Percentiles rank a stretch among this genome's conserved stretches.
Conservation (phyloP, 306 rosid genomes). For the Corylus heterophylla region DNA sequence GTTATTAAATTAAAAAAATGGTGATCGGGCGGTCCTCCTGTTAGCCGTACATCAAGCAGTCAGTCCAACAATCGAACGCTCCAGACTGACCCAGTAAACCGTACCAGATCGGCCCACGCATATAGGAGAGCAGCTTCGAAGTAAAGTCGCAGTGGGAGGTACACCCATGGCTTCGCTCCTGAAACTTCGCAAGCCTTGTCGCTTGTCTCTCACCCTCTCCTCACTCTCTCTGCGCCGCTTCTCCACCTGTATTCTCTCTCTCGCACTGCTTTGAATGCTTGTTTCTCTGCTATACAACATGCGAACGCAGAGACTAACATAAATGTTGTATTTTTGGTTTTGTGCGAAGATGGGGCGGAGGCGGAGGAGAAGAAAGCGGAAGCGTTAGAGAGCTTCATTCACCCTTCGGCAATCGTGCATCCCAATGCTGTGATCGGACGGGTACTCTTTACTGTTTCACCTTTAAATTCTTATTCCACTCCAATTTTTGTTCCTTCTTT, state of each 20-base stretch:
- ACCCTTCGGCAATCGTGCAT: slow-evolving; percentile 72
- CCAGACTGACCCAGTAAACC: too few species aligned
- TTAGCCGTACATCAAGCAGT: too few species aligned
- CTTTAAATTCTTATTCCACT: background rate
- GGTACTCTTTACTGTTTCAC: slow-evolving; percentile 34
- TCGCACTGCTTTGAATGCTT: slow-evolving; percentile 7
- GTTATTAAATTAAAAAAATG: too few species aligned
- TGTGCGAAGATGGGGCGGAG: slow-evolving; percentile 31
- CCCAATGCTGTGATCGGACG: slow-evolving; percentile 70
- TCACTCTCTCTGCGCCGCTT: slow-evolving; percentile 36
- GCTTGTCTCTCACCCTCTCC: slow-evolving; percentile 7
- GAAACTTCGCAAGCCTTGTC: slow-evolving; percentile 31
- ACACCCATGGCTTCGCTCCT: slow-evolving; percentile 42
- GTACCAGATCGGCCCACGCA: too few species aligned
- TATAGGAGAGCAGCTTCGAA: background rate
- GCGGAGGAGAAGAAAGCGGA: slow-evolving; percentile 26
- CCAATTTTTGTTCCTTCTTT: background rate
- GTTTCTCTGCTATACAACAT: background rate
- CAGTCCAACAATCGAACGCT: too few species aligned
- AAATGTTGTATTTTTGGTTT: background rate
- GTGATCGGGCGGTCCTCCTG: too few species aligned
- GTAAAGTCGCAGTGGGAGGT: background rate
- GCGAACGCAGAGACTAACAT: too few species aligned
- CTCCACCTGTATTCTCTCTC: slow-evolving; percentile 30
- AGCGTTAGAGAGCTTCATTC: slow-evolving; percentile 37